Evolutionary conservation across 768 basidiomycete genomes (phyloP), one percentile per base, ranked within the genome.

Genomic region (Kondoa subrosea): DNA sequence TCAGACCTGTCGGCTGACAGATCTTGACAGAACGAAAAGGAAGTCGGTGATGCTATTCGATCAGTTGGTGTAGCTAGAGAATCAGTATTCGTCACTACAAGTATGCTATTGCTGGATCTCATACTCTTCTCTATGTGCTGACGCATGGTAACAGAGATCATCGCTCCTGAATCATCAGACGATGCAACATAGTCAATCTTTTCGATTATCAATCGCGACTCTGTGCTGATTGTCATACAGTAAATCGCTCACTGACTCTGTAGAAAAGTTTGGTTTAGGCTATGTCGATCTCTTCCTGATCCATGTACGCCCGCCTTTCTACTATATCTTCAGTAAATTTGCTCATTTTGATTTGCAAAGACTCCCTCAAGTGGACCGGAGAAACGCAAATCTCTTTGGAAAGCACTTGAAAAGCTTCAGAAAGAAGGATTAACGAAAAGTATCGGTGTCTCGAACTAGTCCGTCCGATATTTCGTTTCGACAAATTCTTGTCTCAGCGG

Each of bases 381-480:
- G 25, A 50, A 56, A 31, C 4, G 68, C 30, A 68, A 68, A 31
- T 50, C 58, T 27, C 2, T 67, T 21, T 87, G 86, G 86, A 76
- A 79, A 67, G 86, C 84, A 0, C 80, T 84, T 61, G 88, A 89
- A 74, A 83, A 86, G 76, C 78, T 87, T 77, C 85, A 88, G 1
- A 83, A 83, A 70, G 85, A 84, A 72, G 88, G 88, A 27, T 86
- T 88, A 75, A 78, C 87, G 57, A 81, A 81, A 74, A 86, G 88
- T 72, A 90, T 90, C 66, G 89, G 89, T 57, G 80, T 90, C 57
- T 87, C 86, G 85, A 91, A 91, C 76, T 57, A 56, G 69, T 67
- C 34, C 12, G 34, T 31, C 3, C 1, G 27, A 50, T 29, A 40
- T 30, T 2, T 25, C 27, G 25, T 1, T 25, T 27, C 30, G 12